Evolutionary conservation across 108 stramenopile genomes (phyloP).

Genomic region (Nitzschia putrida): DNA sequence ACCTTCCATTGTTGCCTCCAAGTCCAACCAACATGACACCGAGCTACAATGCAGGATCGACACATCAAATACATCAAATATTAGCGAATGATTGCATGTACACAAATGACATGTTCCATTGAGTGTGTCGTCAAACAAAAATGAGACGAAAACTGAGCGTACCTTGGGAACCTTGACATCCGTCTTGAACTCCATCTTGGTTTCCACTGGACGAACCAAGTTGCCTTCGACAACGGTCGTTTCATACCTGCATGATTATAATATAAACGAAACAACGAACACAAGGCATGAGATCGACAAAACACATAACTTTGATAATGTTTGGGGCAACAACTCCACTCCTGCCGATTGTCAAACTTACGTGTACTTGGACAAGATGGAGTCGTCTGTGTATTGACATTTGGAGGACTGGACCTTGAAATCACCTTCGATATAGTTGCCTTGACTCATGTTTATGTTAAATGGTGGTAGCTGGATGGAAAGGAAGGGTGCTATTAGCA

Average conservation of each 20-base stretch:
- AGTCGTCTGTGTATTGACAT: constrained; percentile 88
- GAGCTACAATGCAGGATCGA: constrained; percentile 22
- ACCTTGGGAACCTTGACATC: constrained; percentile 87
- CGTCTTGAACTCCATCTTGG: constrained; percentile 89
- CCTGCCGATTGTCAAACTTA: no score
- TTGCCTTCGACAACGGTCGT: constrained; percentile 90
- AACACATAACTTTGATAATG: no score
- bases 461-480: no score
- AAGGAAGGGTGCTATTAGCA: no score
- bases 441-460: no score
- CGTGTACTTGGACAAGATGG: constrained; percentile 89
- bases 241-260: constrained; percentile 73
- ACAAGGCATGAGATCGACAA: no score
- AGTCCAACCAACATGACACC: constrained; percentile 97
- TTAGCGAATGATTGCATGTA: no score
- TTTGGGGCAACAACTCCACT: no score
- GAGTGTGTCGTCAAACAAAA: constrained; percentile 3
- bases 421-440: constrained; percentile 42
- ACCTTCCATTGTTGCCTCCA: constrained; percentile 97
- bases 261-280: no score
- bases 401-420: constrained; percentile 82
- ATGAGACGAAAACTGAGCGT: not conserved
- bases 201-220: constrained; percentile 65
- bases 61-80: no score
- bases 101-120: no score